Percentiles rank a stretch among this genome's conserved stretches.
Evolutionary conservation across 73 alveolate genomes (phyloP).

Genomic region (Strombidium stylifer): DNA sequence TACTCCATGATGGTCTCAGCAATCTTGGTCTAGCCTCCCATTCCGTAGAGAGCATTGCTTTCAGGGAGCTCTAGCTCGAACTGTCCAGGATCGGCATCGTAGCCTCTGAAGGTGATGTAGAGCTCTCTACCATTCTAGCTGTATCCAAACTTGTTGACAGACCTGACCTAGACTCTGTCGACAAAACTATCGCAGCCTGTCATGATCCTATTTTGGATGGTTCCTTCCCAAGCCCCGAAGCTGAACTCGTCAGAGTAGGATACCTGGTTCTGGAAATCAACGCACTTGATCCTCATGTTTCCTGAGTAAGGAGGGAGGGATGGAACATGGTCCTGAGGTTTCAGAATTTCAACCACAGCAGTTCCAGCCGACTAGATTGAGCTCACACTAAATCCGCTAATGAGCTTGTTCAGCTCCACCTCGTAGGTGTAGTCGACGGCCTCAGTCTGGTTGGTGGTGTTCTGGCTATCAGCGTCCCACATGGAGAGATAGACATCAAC

Average conservation of each 20-base stretch:
- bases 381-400: background rate
- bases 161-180: slow-evolving; percentile 5
- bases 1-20: background rate
- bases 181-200: slow-evolving; percentile 4
- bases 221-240: background rate
- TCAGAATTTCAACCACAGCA: background rate
- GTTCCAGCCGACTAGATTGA: background rate
- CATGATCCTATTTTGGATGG: background rate
- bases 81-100: background rate
- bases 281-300: background rate
- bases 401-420: background rate
- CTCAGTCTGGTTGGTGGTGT: background rate
- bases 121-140: slow-evolving; percentile 22
- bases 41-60: background rate
- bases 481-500: background rate
- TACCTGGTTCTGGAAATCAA: no score
- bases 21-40: background rate
- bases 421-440: background rate
- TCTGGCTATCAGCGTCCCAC: background rate
- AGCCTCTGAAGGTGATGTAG: background rate
- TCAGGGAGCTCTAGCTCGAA: background rate
- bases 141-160: background rate
- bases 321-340: background rate
- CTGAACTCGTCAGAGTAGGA: background rate
- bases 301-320: background rate